These are phyloP conservation scores for Flaveria bidentis DNA, from an alignment of 129 eudicot species.

Conservation along the genomic window DNA sequence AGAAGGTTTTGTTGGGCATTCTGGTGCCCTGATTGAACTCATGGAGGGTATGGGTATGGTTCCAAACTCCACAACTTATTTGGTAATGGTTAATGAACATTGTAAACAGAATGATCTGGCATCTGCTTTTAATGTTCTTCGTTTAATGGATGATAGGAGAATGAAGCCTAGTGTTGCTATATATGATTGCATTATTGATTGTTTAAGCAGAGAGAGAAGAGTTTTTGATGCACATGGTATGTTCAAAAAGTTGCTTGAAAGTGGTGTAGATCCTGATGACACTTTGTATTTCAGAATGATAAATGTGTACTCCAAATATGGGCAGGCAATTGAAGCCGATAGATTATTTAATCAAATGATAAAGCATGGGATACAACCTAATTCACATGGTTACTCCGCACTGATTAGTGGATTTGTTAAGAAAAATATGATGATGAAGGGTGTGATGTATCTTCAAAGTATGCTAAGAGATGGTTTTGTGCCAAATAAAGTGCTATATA, in stretches of 20 bases:
- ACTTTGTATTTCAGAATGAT: conserved; percentile 49
- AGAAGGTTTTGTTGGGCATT: conserved; percentile 48
- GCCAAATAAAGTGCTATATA: conserved; percentile 60
- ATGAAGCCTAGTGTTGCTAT: conserved; percentile 60
- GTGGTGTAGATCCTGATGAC: conserved; percentile 58
- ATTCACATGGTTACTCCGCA: conserved; percentile 50
- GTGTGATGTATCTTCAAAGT: conserved; percentile 48
- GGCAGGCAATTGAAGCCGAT: conserved; percentile 48
- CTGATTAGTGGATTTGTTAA: conserved; percentile 61
- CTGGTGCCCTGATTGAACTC: conserved; percentile 43
- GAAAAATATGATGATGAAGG: conserved; percentile 52
- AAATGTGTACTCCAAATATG: conserved; percentile 53
- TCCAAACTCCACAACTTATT: conserved; percentile 51
- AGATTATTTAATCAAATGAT: conserved; percentile 45
- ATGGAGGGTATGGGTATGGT: conserved; percentile 53
- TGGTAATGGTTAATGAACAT: conserved; percentile 49
- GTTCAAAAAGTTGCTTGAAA: conserved; percentile 49
- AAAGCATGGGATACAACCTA: conserved; percentile 48
- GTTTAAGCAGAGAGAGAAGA: conserved; percentile 54
- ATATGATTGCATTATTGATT: conserved; percentile 49
- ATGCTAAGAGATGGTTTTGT: conserved; percentile 61
- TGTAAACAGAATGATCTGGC: conserved; percentile 51
- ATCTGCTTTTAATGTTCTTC: conserved; percentile 50
- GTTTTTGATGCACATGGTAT: conserved; percentile 51
- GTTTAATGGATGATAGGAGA: conserved; percentile 52